Conservation (phyloP, 192 early-diverging fungal genomes). For the Funneliformis mosseae region DNA sequence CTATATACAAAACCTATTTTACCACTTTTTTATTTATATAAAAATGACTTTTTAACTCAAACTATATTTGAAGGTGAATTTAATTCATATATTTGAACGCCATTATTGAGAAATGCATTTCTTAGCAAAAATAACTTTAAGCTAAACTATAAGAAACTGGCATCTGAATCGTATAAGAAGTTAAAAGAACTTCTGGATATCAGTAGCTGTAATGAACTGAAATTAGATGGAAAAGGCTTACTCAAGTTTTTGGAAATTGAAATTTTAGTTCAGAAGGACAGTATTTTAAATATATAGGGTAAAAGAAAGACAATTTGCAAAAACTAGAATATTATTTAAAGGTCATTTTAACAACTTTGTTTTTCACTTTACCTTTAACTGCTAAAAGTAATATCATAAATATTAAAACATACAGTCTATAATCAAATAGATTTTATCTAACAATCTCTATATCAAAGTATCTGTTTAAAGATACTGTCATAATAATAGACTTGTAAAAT, state of each 20-base stretch:
- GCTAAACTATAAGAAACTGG: slow-evolving; percentile 3
- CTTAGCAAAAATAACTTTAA: slow-evolving; percentile 10
- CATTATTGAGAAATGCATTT: slow-evolving; percentile 21
- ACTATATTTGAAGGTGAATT: background rate
- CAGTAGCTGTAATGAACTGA: background rate
- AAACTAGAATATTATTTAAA: slow-evolving; percentile 18
- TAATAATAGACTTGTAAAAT: background rate
- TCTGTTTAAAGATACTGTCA: slow-evolving; percentile 17
- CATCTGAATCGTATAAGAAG: slow-evolving; percentile 4
- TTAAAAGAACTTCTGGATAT: slow-evolving; percentile 16
- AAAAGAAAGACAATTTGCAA: slow-evolving; percentile 13
- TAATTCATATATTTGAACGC: slow-evolving; percentile 16
- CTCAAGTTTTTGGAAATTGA: slow-evolving; percentile 11
- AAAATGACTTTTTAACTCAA: slow-evolving; percentile 9
- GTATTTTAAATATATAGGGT: background rate
- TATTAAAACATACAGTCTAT: slow-evolving; percentile 2
- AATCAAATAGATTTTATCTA: slow-evolving; percentile 19
- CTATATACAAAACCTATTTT: slow-evolving; percentile 10
- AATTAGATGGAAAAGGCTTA: slow-evolving; percentile 15
- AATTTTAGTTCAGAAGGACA: slow-evolving; percentile 14
- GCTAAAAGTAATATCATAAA: background rate
- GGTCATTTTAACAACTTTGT: slow-evolving; percentile 15
- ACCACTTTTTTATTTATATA: slow-evolving; percentile 10
- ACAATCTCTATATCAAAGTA: slow-evolving; percentile 17
- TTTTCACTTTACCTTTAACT: slow-evolving; percentile 6